Base-by-base conservation (phyloP, 139 green algal genomes). In the Closterium sp. region DNA sequence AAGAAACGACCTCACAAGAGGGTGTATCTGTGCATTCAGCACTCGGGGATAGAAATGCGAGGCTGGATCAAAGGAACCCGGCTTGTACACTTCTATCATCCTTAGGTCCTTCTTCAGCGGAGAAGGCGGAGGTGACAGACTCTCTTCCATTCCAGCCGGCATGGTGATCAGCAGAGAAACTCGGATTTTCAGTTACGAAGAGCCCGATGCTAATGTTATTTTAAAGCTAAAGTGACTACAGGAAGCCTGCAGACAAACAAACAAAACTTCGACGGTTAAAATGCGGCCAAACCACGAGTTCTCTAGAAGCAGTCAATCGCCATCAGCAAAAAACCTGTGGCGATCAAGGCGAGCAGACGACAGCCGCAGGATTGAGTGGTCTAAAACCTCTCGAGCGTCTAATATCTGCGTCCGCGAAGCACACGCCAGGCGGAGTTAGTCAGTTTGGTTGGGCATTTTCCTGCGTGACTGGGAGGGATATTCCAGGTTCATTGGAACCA, bases 1-100 rank as follows among this genome's bases (percentile, higher is more conserved):
- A 22, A 93, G 91, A 27, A 93, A 93, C 17, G 89, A 93, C 30
- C 91, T 27, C n/a, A 93, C 91, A 24, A 93, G 32, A 32, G 91
- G 91, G 34, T 93, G 91, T 13, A 93, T 93, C 91, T 93, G 91
- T 91, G 91, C 91, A 70, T 93, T 93, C 17, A 93, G 91, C 90
- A 93, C 91, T 27, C 91, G 89, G 0, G 91, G 91, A 10, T 93
- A 93, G 34, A 93, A 93, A 91, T 93, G 91, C 2, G 24, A 22
- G 28, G 91, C 70, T 0, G 91, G 91, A 30, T 93, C 91, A 29
- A 93, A 93, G 22, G 89, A 87, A 50, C 91, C 91, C 7, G 90
- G 42, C 42, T 94, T 32, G 28, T 89, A 50, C 32, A 92, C 34
- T n/a, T 50, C 70, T 9, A 90, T 79, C n/a, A 32, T 10, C 27